Evolutionary conservation across 331 rosid species (phyloP).

Genomic region (Cucumis variabilis): DNA sequence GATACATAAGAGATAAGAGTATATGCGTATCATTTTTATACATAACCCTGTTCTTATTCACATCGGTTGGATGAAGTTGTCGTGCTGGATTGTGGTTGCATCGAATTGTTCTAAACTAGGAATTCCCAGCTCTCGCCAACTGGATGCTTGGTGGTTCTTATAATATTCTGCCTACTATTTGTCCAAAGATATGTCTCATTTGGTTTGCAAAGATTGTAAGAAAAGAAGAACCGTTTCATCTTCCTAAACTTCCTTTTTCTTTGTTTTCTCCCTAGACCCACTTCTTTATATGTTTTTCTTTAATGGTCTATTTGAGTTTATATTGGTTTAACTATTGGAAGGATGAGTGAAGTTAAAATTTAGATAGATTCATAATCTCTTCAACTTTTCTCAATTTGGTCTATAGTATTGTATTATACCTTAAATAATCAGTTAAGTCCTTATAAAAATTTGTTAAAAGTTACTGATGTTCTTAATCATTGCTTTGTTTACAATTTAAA

Average conservation of each 20-base stretch:
- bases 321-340: background rate
- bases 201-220: background rate
- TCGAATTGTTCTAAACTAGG: background rate
- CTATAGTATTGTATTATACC: too few relatives aligned
- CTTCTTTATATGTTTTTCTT: background rate
- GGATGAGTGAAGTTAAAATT: too few relatives aligned
- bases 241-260: background rate
- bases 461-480: too few relatives aligned
- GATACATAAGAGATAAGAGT: conserved; percentile 31
- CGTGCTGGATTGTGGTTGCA: background rate
- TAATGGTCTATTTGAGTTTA: background rate
- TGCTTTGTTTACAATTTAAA: too few relatives aligned
- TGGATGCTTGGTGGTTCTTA: conserved; percentile 12
- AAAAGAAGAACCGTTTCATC: conserved; percentile 11
- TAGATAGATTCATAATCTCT: too few relatives aligned
- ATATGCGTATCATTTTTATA: background rate
- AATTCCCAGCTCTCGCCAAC: background rate
- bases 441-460: too few relatives aligned
- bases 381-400: too few relatives aligned
- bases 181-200: background rate
- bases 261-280: background rate
- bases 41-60: background rate
- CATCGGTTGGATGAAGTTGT: background rate
- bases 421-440: too few relatives aligned
- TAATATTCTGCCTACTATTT: conserved; percentile 30